phyloP scores from a whole-genome alignment of 2,329 filamentous ascomycete species.

The Delphinella strobiligena region DNA sequence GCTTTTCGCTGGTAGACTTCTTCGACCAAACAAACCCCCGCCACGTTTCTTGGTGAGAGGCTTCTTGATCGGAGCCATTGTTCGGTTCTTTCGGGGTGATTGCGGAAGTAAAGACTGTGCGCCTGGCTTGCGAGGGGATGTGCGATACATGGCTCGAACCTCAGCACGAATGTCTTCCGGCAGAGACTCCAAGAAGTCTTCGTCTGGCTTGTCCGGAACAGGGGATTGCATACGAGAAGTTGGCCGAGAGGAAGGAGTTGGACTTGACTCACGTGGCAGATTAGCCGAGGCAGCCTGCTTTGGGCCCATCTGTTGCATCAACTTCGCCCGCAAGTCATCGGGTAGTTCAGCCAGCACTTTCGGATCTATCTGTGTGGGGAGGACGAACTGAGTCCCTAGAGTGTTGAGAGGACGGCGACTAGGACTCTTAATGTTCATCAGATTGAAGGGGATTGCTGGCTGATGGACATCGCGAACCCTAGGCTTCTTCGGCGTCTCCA shows the following conservation, averaged over 20 bases:
- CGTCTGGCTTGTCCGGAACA: slow-evolving; percentile 67
- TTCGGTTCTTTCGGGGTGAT: slow-evolving; percentile 46
- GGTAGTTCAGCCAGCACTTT: slow-evolving; percentile 75
- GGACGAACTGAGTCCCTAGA: slow-evolving; percentile 78
- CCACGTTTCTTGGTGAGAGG: slow-evolving; percentile 58
- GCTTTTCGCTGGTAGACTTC: slow-evolving; percentile 30
- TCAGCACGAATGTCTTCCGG: slow-evolving; percentile 80
- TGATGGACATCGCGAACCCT: slow-evolving; percentile 15
- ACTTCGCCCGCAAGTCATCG: slow-evolving; percentile 63
- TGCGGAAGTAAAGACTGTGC: slow-evolving; percentile 25
- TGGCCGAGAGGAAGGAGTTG: background rate
- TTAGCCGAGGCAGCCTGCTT: no score
- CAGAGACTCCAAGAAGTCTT: slow-evolving; percentile 68
- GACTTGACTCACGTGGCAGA: background rate
- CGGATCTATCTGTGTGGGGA: slow-evolving; percentile 73
- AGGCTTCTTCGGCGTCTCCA: slow-evolving; percentile 25
- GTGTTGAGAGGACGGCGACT: slow-evolving; percentile 63
- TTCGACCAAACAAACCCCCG: slow-evolving; percentile 33
- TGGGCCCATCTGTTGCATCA: slow-evolving; percentile 44
- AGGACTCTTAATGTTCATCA: slow-evolving; percentile 32
- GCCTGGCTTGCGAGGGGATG: slow-evolving; percentile 19
- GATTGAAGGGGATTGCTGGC: slow-evolving; percentile 24
- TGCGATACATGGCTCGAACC: slow-evolving; percentile 58
- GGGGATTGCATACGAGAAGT: slow-evolving; percentile 30
- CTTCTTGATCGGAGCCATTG: slow-evolving; percentile 40